Evolutionary conservation across 1,284 basidiomycete species (phyloP).

Genomic region (Taiwanofungus camphoratus): DNA sequence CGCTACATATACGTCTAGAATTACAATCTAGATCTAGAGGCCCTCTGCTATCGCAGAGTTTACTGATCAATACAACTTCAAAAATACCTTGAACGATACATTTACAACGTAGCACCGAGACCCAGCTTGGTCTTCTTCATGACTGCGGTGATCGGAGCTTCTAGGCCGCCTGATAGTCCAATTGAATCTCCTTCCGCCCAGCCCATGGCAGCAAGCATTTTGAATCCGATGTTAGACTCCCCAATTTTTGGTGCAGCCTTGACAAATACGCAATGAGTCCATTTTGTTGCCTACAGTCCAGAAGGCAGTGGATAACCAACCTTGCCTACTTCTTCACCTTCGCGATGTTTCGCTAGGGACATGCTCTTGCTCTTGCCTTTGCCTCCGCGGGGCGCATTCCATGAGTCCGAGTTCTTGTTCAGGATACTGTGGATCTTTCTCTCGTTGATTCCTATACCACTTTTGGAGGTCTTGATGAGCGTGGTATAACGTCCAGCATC

Average conservation of each 20-base stretch:
- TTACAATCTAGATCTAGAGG: too few relatives aligned
- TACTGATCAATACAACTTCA: too few relatives aligned
- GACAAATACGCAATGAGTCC: constrained; percentile 4
- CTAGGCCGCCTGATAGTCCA: constrained; percentile 55
- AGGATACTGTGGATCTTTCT: constrained; percentile 53
- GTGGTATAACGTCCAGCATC: constrained; percentile 63
- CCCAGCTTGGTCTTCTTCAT: constrained; percentile 74
- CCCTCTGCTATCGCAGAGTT: too few relatives aligned
- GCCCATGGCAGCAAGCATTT: constrained; percentile 72
- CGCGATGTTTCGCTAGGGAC: constrained; percentile 43
- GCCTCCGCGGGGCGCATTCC: constrained; percentile 27
- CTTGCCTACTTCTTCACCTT: constrained; percentile 76
- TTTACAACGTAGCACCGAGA: constrained; percentile 45
- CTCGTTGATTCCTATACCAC: constrained; percentile 49
- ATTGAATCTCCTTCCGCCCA: constrained; percentile 70
- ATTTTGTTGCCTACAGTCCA: constrained; percentile 1
- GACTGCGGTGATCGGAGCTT: constrained; percentile 63
- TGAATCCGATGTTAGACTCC: constrained; percentile 68
- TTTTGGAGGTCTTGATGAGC: constrained; percentile 59
- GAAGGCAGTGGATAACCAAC: constrained; percentile 28
- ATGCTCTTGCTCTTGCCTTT: constrained; percentile 22
- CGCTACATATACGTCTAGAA: too few relatives aligned
- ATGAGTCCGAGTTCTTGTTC: constrained; percentile 29
- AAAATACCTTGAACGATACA: too few relatives aligned
- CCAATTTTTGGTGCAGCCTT: constrained; percentile 71